Base-by-base conservation (phyloP, 805 yeast species). In the Torulaspora microellipsoides region DNA sequence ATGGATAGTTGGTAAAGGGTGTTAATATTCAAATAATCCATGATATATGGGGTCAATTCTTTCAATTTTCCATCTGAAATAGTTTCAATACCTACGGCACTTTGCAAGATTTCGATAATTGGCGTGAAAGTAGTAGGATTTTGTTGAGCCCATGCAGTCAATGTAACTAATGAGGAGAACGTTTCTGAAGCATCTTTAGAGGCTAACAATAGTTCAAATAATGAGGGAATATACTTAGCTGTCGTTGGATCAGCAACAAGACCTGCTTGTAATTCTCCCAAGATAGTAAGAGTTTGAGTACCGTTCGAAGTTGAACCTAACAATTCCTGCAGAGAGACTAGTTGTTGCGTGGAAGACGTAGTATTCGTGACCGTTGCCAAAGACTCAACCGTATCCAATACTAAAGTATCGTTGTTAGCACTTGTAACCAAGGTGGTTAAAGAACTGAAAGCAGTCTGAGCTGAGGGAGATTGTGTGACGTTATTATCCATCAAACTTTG, bases 1-100 rank as follows among this genome's bases (percentile, higher is more conserved):
- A 63, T 55, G 31, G 62, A 55, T 32, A 64, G 42, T 42, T 60
- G 57, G 46, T 55, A 59, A n/a, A 44, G 49, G 11, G 56, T 48
- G 41, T 63, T 60, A 15, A 62, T 52, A 15, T 50, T 36, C 44
- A 62, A 54, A 39, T 53, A 54, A 15, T 51, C 53, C 34, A 63
- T 42, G 25, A 63, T 46, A 3, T 31, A 29, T 36, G 67, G 66
- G 31, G 50, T 44, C 32, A 60, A 13, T n/a, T 51, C 47, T 27
- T 48, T 42, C 13, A 64, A 36, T 34, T 52, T 43, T 28, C 49
- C 52, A n/a, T 52, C 47, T 6, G 60, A 48, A 27, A 59, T 48
- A 2, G 42, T 40, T 6, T 47, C 31, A 11, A 43, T 27, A 3
- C 12, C 30, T 10, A 43, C 34, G n/a, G 59, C 64, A 17, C 38